Base-by-base conservation (phyloP, 2,329 filamentous ascomycete species). In the Tolypocladium sp. region DNA sequence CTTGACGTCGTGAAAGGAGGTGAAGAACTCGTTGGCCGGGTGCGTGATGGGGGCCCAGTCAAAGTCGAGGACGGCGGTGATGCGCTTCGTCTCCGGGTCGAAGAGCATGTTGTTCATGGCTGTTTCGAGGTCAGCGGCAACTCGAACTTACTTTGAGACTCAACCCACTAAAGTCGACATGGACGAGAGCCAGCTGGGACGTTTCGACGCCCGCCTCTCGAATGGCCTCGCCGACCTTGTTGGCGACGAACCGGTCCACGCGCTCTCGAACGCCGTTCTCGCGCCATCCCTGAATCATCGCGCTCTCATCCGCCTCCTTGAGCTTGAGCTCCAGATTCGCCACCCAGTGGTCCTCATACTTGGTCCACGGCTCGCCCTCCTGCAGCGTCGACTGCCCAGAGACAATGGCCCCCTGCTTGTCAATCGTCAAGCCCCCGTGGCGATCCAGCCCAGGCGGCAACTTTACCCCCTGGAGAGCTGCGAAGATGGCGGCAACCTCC, bases 41-140 rank as follows among this genome's bases (percentile, higher is more conserved):
- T 70, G 65, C 0, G 60, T 60, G 20, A 70, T 30, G 5, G 53
- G 56, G 0, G 69, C 59, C 33, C 57, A 71, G 56, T 70, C 69
- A 35, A 70, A 71, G 53, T 71, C 68, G 10, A 71, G 60, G 4
- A 71, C n/a, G 1, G 62, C 65, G 0, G 66, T 69, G 41, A 70
- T 59, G 15, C 56, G 60, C 7, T 62, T 62, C 5, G 61, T 62
- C 4, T 30, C 57, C 1, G 56, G 46, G 30, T 70, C 64, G 51
- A 56, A 67, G 5, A 70, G 65, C 12, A 70, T 56, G 51, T 71
- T 71, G 51, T 67, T 67, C 62, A 61, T 66, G 2, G 65, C 68
- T 68, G 22, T 10, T 12, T 27, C 44, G 44, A 17, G 4, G 22
- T 49, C 13, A 49, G 44, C 6, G 13, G 44, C 25, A 3, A 9